Conservation (phyloP, 306 rosid species). For the Ormosia emarginata region DNA sequence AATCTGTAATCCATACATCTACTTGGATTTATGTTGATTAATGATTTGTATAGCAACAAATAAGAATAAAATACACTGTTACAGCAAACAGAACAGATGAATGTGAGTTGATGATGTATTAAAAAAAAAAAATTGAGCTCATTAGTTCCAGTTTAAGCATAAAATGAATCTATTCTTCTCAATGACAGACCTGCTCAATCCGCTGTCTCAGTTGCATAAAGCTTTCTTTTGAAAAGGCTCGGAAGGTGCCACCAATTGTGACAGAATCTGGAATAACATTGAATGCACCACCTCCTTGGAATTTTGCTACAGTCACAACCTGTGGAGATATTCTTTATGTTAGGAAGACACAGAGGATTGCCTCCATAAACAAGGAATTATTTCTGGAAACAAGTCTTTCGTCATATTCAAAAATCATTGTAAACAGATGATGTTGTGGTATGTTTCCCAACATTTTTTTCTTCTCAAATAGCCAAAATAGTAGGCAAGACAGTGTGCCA, state of each 20-base stretch:
- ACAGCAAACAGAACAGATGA: constrained; percentile 1
- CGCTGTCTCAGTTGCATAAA: constrained; percentile 59
- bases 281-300: constrained; percentile 93
- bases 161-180: not conserved
- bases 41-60: not conserved
- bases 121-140: not conserved
- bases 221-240: constrained; percentile 66
- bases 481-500: not conserved
- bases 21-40: not conserved
- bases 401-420: not conserved
- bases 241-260: constrained; percentile 90
- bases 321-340: constrained; percentile 27
- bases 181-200: constrained; percentile 61
- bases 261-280: constrained; percentile 98
- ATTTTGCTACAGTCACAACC: constrained; percentile 85
- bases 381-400: not conserved
- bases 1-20: not conserved
- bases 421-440: not conserved
- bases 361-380: not conserved
- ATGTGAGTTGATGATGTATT: not conserved
- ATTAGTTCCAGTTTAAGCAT: not conserved
- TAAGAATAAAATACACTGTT: not conserved
- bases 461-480: not conserved
- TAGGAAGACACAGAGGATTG: constrained; percentile 15
- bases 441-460: not conserved